Conservation (phyloP, 208 protist species). For the Acanthamoeba healyi region DNA sequence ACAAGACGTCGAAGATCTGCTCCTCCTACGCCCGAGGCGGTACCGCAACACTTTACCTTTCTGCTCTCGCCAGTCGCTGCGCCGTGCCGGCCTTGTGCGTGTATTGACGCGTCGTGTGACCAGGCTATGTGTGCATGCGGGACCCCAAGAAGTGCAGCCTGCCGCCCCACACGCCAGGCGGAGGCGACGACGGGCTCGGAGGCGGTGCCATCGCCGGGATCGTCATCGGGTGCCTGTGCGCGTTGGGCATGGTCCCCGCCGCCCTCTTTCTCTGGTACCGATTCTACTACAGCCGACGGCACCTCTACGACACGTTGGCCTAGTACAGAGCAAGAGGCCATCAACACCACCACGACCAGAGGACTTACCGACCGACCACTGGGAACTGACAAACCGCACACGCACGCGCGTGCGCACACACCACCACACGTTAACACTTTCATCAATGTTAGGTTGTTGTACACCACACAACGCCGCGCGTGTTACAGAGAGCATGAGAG, state of each 20-base stretch:
- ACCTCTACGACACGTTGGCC: not conserved
- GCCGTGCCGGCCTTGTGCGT: too few relatives aligned
- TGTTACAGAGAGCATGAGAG: too few relatives aligned
- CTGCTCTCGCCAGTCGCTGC: not conserved
- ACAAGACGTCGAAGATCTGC: not conserved
- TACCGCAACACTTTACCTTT: not conserved
- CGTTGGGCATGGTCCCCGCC: not conserved
- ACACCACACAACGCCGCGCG: not conserved
- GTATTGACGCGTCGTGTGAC: too few relatives aligned
- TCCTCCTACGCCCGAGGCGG: not conserved
- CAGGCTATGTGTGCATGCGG: not conserved
- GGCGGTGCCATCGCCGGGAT: slow-evolving; percentile 19
- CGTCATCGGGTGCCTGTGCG: slow-evolving; percentile 2
- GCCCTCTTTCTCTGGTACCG: not conserved
- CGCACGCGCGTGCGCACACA: too few relatives aligned
- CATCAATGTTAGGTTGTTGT: not conserved
- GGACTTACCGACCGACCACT: not conserved
- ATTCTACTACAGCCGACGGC: slow-evolving; percentile 10
- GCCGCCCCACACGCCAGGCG: not conserved
- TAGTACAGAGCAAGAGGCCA: too few relatives aligned
- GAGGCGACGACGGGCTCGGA: not conserved
- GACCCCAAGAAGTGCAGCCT: not conserved
- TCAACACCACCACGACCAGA: not conserved
- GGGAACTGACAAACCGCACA: too few relatives aligned
- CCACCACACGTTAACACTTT: not conserved